Evolutionary conservation across 1,284 basidiomycete species (phyloP), one percentile per base, ranked within the genome.

Genomic region (Malassezia nana): DNA sequence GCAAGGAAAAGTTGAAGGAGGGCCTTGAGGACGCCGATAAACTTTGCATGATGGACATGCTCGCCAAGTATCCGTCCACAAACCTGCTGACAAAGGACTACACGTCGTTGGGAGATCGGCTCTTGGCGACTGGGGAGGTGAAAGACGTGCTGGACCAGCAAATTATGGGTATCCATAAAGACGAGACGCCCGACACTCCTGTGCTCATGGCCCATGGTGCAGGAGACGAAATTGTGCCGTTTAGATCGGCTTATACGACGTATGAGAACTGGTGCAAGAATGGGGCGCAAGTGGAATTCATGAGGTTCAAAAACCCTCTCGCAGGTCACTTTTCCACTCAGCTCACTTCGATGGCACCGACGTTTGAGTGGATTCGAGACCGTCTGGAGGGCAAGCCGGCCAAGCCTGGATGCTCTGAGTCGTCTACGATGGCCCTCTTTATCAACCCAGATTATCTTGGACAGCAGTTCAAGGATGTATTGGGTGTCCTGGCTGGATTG

Each of bases 281-380:
- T 22, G 68, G 68, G 6, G 66, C 65, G 25, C 46, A 63, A 49
- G 65, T 69, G 40, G 48, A 59, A n/a, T 68, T 59, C 39, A 40
- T 51, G 20, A 38, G 48, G 24, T 43, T 20, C n/a, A 8, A 43
- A 3, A 43, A 13, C n/a, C n/a, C 12, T 8, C 25, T 43, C 15
- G n/a, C 26, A 4, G 25, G n/a, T 4, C 41, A 43, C 41, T 28
- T 43, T 29, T 28, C n/a, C 8, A 43, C 41, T 5, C 25, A 43
- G 26, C n/a, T 28, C 18, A 28, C 38, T 6, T 20, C 38, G 5
- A n/a, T 29, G 4, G 26, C 41, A 29, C 22, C 16, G 3, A 7
- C 41, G 25, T 15, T 43, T 29, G n/a, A 28, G n/a, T 43, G 24
- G 25, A 4, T 43, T n/a, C 41, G 41, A 6, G 41, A 26, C 9